Evolutionary conservation across 768 basidiomycete species (phyloP), one percentile per base, ranked within the genome.

Genomic region (Leucosporidium yakuticum): DNA sequence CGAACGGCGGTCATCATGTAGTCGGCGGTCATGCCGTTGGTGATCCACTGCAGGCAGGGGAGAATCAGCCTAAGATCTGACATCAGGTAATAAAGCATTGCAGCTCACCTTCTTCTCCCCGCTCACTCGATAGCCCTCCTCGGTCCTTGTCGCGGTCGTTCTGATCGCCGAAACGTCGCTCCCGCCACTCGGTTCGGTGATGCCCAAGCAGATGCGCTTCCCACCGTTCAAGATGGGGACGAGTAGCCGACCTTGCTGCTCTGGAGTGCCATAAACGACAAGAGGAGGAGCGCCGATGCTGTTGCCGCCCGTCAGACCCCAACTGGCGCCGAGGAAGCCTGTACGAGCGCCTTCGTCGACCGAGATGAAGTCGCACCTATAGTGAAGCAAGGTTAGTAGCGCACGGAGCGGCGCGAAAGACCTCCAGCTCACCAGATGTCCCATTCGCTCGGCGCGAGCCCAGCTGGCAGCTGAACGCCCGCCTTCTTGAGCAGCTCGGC

Each of bases 51-150:
- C 5, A 36, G 39, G 32, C 39, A 25, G 17, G 19, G 49, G 29
- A 8, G 27, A 21, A 63, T 29, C 6, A 9, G n/a, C 12, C 23
- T 3, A 12, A 39, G 15, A 62, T 32, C 27, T 8, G 8, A 11
- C 3, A 39, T 4, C 7, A 50, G 47, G 17, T 9, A n/a, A 4
- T 23, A 8, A 12, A 11, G 27, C 11, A 34, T 29, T 25, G 12
- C 17, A 11, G 14, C 71, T 27, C 56, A 69, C 67, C 61, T 70
- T 70, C 58, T 70, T 70, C 32, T 56, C 34, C 7, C 74, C 74
- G 25, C 67, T 70, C 39, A 74, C 74, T 53, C 73, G 23, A 68
- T 70, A 74, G 56, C 71, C 69, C 29, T 73, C 69, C 4, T 55
- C 36, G 2, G 65, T 56, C 66, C 64, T 66, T 34, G 39, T 56